Percentiles rank a stretch among this genome's conserved stretches.
These are phyloP conservation scores for Sclerotinia spermophila DNA, from an alignment of 2,329 filamentous ascomycete species.

Conservation along the genomic window DNA sequence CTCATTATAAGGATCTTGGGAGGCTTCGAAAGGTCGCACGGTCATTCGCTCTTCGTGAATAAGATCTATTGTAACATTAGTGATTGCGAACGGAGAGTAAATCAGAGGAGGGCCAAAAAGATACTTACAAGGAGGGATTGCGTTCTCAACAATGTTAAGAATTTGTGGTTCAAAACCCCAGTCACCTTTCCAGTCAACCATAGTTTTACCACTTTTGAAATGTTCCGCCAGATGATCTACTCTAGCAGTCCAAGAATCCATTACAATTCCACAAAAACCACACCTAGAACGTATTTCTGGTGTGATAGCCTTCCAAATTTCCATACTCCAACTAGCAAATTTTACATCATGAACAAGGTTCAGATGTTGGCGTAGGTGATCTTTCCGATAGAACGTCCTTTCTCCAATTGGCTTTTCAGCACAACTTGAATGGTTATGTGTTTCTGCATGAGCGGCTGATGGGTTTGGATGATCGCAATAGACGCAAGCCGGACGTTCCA, in stretches of 20 bases:
- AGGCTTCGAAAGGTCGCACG: slow-evolving; percentile 49
- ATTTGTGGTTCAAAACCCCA: slow-evolving; percentile 64
- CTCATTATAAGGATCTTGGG: slow-evolving; percentile 42
- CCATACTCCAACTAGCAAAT: slow-evolving; percentile 61
- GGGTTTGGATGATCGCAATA: slow-evolving; percentile 58
- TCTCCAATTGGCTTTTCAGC: slow-evolving; percentile 61
- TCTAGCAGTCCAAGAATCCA: slow-evolving; percentile 59
- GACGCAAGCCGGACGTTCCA: slow-evolving; percentile 54
- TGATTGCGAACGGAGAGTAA: slow-evolving; percentile 33
- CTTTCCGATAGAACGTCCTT: slow-evolving; percentile 63
- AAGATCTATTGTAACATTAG: slow-evolving; percentile 46
- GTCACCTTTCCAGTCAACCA: slow-evolving; percentile 68
- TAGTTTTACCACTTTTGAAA: slow-evolving; percentile 62
- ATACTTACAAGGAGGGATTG: slow-evolving; percentile 60
- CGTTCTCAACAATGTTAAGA: slow-evolving; percentile 61
- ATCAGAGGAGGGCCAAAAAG: neutral
- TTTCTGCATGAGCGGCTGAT: slow-evolving; percentile 53
- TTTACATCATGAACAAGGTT: slow-evolving; percentile 59
- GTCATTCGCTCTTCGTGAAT: slow-evolving; percentile 61
- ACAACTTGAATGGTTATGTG: slow-evolving; percentile 60
- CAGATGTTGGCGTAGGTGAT: slow-evolving; percentile 64
- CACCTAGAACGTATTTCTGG: slow-evolving; percentile 61
- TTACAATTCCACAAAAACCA: slow-evolving; percentile 61
- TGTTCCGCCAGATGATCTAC: slow-evolving; percentile 64
- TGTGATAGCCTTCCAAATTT: slow-evolving; percentile 56